A percentile compares a stretch with the other conserved stretches of the same genome.
Conservation (phyloP, 495 filamentous ascomycete genomes). For the Hypoxylon rickii region DNA sequence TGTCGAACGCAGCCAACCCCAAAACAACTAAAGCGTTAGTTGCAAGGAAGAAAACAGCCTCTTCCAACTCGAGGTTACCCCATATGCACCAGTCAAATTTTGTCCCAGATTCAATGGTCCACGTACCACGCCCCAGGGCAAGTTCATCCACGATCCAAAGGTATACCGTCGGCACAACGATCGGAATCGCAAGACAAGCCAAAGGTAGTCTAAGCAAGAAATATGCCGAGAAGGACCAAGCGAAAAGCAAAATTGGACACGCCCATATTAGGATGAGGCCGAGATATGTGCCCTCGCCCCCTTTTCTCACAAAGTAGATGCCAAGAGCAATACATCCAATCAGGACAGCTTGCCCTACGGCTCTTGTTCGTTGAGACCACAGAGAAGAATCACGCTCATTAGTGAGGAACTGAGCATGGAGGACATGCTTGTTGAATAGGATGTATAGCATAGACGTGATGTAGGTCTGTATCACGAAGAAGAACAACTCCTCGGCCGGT, state of each 20-base stretch:
- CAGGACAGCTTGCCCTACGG: constrained; percentile 49
- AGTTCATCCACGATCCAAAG: constrained; percentile 70
- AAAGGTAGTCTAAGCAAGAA: constrained; percentile 61
- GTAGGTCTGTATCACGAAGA: constrained; percentile 77
- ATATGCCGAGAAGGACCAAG: constrained; percentile 64
- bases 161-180: constrained; percentile 65
- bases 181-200: constrained; percentile 56
- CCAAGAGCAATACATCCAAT: constrained; percentile 43
- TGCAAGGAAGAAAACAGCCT: constrained; percentile 68
- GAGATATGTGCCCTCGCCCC: constrained; percentile 60
- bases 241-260: constrained; percentile 60
- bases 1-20: constrained; percentile 67
- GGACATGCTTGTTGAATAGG: constrained; percentile 63
- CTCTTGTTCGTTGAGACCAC: constrained; percentile 13
- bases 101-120: constrained; percentile 66
- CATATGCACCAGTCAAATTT: constrained; percentile 63
- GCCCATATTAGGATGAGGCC: constrained; percentile 72
- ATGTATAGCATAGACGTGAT: constrained; percentile 68
- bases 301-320: constrained; percentile 43
- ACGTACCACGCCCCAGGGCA: constrained; percentile 64
- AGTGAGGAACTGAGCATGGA: constrained; percentile 60
- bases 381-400: constrained; percentile 34
- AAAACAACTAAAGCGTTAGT: constrained; percentile 69
- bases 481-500: constrained; percentile 71
- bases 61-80: constrained; percentile 68